A percentile compares a stretch with the other conserved stretches of the same genome.
These are phyloP conservation scores for Trichoderma virens DNA, from an alignment of 495 filamentous ascomycete genomes.

Conservation along the genomic window DNA sequence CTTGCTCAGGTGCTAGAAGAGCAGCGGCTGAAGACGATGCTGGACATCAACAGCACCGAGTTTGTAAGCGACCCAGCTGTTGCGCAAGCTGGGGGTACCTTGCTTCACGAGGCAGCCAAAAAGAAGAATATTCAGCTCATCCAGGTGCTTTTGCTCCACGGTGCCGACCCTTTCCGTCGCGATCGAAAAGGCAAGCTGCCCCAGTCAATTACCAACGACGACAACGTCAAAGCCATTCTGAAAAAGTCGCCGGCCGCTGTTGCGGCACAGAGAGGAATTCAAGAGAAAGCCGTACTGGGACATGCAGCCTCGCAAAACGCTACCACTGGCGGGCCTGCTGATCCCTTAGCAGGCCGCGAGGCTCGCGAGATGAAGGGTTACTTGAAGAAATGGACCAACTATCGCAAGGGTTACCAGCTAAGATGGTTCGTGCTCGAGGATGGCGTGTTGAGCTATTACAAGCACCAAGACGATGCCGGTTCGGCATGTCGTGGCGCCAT, in stretches of 20 bases:
- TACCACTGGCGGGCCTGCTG: slow-evolving; percentile 46
- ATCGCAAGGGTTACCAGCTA: slow-evolving; percentile 90
- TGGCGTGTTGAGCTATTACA: slow-evolving; percentile 96
- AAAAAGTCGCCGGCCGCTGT: slow-evolving; percentile 93
- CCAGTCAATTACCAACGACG: slow-evolving; percentile 96
- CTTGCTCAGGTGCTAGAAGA: slow-evolving; percentile 77
- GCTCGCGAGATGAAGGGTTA: slow-evolving; percentile 96
- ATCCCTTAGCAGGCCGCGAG: slow-evolving; percentile 71
- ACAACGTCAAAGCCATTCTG: slow-evolving; percentile 73
- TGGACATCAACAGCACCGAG: slow-evolving; percentile 88
- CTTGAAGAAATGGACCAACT: slow-evolving; percentile 98
- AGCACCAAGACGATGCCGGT: slow-evolving; percentile 92
- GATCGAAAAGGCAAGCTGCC: slow-evolving; percentile 93
- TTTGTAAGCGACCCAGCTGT: slow-evolving; percentile 75
- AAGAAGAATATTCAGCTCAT: slow-evolving; percentile 78
- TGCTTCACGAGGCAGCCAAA: slow-evolving; percentile 89
- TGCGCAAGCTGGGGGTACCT: slow-evolving; percentile 68
- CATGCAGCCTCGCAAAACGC: slow-evolving; percentile 55
- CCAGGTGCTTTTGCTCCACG: slow-evolving; percentile 83
- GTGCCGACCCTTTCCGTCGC: slow-evolving; percentile 92
- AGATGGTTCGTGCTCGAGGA: slow-evolving; percentile 98
- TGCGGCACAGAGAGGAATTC: slow-evolving; percentile 88
- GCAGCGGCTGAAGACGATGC: slow-evolving; percentile 67
- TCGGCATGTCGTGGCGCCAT: slow-evolving; percentile 94
- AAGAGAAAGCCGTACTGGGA: slow-evolving; percentile 91